These are phyloP conservation scores for Gymnopilus dilepis DNA, from an alignment of 768 basidiomycete genomes.

Conservation along the genomic window DNA sequence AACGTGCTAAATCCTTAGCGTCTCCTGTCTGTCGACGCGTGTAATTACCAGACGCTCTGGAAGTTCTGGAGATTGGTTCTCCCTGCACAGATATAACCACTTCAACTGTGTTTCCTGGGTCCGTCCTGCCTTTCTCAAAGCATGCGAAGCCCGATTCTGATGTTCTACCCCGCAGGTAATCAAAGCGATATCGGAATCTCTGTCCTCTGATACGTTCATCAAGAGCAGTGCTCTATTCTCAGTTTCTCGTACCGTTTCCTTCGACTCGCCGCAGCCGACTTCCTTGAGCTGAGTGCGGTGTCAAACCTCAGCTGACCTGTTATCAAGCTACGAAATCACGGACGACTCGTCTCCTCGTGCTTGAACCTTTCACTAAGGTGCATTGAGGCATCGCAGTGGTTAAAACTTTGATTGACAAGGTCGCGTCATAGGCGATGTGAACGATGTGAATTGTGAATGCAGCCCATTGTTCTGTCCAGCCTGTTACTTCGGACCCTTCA, in stretches of 20 bases:
- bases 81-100: background rate
- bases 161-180: background rate
- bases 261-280: background rate
- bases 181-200: background rate
- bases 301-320: background rate
- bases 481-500: too few relatives aligned
- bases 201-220: background rate
- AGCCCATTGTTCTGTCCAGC: background rate
- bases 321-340: background rate
- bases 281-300: background rate
- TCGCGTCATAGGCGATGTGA: background rate
- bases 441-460: too few relatives aligned
- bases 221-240: background rate
- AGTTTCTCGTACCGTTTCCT: background rate
- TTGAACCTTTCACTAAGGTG: background rate
- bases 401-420: background rate
- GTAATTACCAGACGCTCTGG: background rate
- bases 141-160: background rate
- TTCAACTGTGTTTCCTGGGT: background rate
- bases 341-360: background rate
- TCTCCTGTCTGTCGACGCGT: slow-evolving; percentile 2
- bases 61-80: background rate
- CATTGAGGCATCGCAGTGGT: too few relatives aligned
- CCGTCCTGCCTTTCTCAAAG: background rate
- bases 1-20: background rate